phyloP scores from a whole-genome alignment of 371 early-diverging fungal species.

The Mucor racemosus region DNA sequence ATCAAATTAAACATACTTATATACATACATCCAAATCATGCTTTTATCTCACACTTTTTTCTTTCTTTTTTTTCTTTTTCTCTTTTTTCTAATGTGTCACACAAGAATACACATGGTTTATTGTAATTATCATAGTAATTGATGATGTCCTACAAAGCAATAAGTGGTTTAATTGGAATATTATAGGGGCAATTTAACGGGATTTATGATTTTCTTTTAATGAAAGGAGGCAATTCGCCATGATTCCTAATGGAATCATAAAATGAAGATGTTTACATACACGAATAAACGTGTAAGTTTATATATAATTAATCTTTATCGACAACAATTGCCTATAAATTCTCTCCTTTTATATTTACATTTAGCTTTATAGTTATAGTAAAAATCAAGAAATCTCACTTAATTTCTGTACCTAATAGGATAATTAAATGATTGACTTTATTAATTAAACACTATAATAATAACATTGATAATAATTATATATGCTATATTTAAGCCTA shows the following conservation, averaged over 20 bases:
- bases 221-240: background rate
- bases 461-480: too few relatives aligned
- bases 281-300: background rate
- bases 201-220: background rate
- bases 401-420: too few relatives aligned
- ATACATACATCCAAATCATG: background rate
- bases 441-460: too few relatives aligned
- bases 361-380: too few relatives aligned
- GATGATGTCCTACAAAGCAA: constrained; percentile 7
- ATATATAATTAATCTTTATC: too few relatives aligned
- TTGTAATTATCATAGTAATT: background rate
- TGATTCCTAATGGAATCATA: background rate
- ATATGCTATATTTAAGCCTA: background rate
- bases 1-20: constrained; percentile 4
- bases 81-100: background rate
- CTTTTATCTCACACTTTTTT: background rate
- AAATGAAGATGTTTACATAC: background rate
- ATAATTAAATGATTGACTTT: too few relatives aligned
- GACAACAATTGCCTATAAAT: too few relatives aligned
- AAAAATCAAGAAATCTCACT: too few relatives aligned
- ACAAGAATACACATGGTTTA: background rate
- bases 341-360: too few relatives aligned
- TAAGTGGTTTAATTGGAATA: background rate
- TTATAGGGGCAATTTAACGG: background rate
- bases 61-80: background rate